Conservation (phyloP, 1,284 basidiomycete genomes). For the Sphaerobolus stellatus region DNA sequence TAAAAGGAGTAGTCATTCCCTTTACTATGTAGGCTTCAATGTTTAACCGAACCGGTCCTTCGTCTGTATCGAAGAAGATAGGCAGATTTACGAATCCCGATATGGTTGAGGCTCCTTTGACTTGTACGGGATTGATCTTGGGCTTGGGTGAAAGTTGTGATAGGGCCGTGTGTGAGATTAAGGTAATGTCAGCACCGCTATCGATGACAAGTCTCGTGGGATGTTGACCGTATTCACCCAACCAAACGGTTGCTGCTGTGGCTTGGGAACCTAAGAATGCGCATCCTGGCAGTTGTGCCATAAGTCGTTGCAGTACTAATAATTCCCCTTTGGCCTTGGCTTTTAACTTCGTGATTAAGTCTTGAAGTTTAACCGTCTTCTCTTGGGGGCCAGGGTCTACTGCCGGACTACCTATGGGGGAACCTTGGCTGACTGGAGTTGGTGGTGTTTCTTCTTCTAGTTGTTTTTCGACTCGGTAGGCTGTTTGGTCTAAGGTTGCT, state of each 20-base stretch:
- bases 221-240: background rate
- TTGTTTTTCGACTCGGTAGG: too few species aligned
- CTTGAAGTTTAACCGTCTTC: background rate
- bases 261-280: constrained; percentile 14
- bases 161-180: constrained; percentile 7
- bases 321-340: constrained; percentile 10
- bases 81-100: constrained; percentile 26
- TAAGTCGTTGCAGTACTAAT: constrained; percentile 19
- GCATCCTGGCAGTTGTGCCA: constrained; percentile 31
- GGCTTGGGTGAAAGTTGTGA: constrained; percentile 2
- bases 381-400: background rate
- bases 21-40: constrained; percentile 32
- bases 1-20: constrained; percentile 24
- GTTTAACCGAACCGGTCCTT: constrained; percentile 24
- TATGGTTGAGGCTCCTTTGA: constrained; percentile 29
- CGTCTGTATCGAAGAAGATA: constrained; percentile 24
- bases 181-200: constrained; percentile 16
- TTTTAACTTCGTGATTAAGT: background rate
- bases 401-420: background rate
- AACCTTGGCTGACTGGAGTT: background rate
- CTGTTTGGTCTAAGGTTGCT: background rate
- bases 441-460: too few species aligned
- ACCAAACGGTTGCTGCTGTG: constrained; percentile 1
- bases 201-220: constrained; percentile 1
- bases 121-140: constrained; percentile 16